Base-by-base conservation (phyloP, 129 eudicot genomes). In the Arctium minus region DNA sequence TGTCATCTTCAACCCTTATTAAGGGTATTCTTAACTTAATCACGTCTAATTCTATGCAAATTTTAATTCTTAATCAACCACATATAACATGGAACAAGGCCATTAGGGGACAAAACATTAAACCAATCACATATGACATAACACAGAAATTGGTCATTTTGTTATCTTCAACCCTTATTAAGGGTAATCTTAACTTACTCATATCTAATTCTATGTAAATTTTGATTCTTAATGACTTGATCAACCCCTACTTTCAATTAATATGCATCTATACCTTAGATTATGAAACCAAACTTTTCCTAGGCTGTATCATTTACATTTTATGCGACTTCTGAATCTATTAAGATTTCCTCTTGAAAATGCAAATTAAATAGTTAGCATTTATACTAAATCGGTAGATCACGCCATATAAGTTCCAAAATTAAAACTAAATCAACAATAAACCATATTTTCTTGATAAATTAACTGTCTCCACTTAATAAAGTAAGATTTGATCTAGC, bases 311-410 rank as follows among this genome's bases (percentile, higher is more conserved):
- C 62, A 70, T 68, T 69, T 70, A 44, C 81, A 76, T 33, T 68
- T 15, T 53, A 70, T 27, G 40, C 8, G n/a, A 48, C 72, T 50
- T 8, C 12, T 68, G 5, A 29, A 71, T 50, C 86, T 60, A 0
- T 40, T 35, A 3, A 0, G 17, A 78, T 31, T 75, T 71, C 15
- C 35, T 79, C 60, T 62, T 40, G 12, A 64, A 62, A 71, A 30
- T 29, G 53, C 37, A 79, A 65, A 64, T 35, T 12, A 73, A 46
- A 73, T 7, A 2, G 50, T 42, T 79, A 1, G n/a, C n/a, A 84
- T 39, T 39, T 27, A 18, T 5, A 73, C 74, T 68, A 69, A 48
- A 68, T 10, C 77, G 15, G 33, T 68, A 77, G 38, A 82, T 82
- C 86, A 64, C 60, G 15, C n/a, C 5, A 33, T 32, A 67, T 35